Evolutionary conservation across 2,329 filamentous ascomycete species (phyloP).

Genomic region (Colletotrichum chrysophilum): DNA sequence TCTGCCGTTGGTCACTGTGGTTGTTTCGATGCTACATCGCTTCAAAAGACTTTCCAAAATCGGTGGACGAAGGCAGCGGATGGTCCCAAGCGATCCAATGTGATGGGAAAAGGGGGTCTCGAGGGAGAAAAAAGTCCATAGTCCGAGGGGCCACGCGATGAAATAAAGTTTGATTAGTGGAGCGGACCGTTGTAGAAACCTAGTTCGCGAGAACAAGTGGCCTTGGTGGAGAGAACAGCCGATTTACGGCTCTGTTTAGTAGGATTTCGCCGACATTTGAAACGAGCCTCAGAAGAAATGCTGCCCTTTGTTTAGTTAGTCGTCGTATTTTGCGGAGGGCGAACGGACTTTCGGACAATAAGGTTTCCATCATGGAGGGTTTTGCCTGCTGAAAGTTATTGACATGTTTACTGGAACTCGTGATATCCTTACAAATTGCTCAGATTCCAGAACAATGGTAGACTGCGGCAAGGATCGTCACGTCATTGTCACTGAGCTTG

Average conservation of each 20-base stretch:
- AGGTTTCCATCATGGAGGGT: background rate
- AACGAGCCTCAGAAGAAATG: background rate
- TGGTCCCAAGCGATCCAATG: background rate
- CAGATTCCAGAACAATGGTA: background rate
- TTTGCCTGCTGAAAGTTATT: background rate
- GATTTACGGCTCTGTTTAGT: background rate
- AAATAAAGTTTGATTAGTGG: conserved; percentile 8
- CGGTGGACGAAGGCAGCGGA: background rate
- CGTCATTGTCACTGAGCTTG: background rate
- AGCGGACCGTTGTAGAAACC: background rate
- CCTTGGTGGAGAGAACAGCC: background rate
- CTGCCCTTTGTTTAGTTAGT: background rate
- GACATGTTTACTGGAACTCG: background rate
- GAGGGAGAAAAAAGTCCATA: background rate
- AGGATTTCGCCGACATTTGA: background rate
- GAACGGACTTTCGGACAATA: background rate
- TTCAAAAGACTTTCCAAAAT: background rate
- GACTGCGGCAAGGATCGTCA: background rate
- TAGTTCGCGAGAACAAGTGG: background rate
- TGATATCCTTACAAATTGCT: background rate
- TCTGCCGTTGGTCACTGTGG: background rate
- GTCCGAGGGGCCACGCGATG: background rate
- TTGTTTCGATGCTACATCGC: background rate
- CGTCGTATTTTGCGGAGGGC: background rate
- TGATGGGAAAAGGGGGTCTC: background rate